Conservation (phyloP, 139 green algal genomes). For the Coccomyxa sp. region DNA sequence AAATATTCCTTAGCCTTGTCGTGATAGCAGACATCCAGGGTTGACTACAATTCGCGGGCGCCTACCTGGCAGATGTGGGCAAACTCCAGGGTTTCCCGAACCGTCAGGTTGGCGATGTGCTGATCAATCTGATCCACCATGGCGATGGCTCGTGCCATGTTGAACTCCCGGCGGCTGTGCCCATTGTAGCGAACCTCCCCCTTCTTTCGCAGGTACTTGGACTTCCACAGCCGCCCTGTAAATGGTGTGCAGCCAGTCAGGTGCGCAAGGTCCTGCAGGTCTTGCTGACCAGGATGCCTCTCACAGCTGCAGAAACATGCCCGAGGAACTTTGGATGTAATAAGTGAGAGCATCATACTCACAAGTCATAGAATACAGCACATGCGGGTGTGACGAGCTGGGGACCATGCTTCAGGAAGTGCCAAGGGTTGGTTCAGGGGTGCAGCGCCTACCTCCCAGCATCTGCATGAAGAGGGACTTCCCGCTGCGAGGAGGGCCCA, state of each 20-base stretch:
- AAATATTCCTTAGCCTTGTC: neutral
- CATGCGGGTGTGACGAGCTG: too few relatives aligned
- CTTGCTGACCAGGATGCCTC: too few relatives aligned
- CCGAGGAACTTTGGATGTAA: too few relatives aligned
- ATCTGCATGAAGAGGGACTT: conserved; percentile 62
- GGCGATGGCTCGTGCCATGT: conserved; percentile 45
- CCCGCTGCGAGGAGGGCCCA: conserved; percentile 55
- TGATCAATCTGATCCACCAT: conserved; percentile 53
- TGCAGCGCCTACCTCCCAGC: conserved; percentile 26
- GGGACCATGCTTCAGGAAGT: too few relatives aligned
- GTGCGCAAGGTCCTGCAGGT: too few relatives aligned
- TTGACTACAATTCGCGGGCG: neutral
- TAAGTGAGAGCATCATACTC: too few relatives aligned
- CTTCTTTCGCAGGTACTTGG: conserved; percentile 6
- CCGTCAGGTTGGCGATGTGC: conserved; percentile 65
- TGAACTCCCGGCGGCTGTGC: conserved; percentile 41
- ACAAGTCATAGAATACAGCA: too few relatives aligned
- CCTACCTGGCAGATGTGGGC: conserved; percentile 25
- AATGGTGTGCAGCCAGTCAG: too few relatives aligned
- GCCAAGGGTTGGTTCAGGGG: too few relatives aligned
- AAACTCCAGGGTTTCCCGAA: conserved; percentile 78
- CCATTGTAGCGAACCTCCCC: conserved; percentile 71
- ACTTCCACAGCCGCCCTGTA: conserved; percentile 39
- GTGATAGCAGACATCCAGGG: neutral
- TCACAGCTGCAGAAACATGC: too few relatives aligned